Percentiles rank a stretch among this genome's conserved stretches.
Conservation (phyloP, 139 green algal genomes). For the Micractinium sp. region DNA sequence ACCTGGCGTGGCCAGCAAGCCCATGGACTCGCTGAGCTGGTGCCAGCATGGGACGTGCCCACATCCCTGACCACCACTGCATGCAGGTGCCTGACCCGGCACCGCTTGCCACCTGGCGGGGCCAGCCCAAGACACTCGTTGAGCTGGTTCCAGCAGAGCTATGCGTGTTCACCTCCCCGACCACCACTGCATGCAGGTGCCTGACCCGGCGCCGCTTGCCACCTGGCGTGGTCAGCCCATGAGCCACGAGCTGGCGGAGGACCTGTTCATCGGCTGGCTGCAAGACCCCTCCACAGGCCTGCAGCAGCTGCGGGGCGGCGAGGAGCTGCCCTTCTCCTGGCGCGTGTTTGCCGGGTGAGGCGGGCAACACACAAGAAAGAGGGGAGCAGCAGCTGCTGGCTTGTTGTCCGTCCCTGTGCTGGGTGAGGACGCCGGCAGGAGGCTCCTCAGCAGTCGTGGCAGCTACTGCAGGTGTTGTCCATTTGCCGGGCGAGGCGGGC, state of each 20-base stretch:
- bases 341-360: conserved; percentile 62
- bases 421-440: too few species aligned
- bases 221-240: conserved; percentile 78
- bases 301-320: background rate
- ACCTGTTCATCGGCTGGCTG: conserved; percentile 74
- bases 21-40: too few species aligned
- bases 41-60: too few species aligned
- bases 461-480: too few species aligned
- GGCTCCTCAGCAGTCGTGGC: too few species aligned
- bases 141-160: too few species aligned
- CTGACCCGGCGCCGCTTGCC: conserved; percentile 81
- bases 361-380: background rate
- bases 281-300: conserved; percentile 1
- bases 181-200: conserved; percentile 9
- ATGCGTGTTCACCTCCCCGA: too few species aligned
- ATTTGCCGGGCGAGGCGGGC: too few species aligned
- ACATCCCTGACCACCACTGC: too few species aligned
- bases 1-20: conserved; percentile 76
- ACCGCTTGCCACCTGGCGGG: conserved; percentile 81
- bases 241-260: conserved; percentile 84
- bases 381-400: too few species aligned
- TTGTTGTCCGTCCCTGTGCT: too few species aligned
- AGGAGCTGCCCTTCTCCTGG: conserved; percentile 55
- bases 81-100: conserved; percentile 62
- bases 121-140: too few species aligned